phyloP scores from a whole-genome alignment of 345 rosid genomes.

The Ceriops zippeliana region DNA sequence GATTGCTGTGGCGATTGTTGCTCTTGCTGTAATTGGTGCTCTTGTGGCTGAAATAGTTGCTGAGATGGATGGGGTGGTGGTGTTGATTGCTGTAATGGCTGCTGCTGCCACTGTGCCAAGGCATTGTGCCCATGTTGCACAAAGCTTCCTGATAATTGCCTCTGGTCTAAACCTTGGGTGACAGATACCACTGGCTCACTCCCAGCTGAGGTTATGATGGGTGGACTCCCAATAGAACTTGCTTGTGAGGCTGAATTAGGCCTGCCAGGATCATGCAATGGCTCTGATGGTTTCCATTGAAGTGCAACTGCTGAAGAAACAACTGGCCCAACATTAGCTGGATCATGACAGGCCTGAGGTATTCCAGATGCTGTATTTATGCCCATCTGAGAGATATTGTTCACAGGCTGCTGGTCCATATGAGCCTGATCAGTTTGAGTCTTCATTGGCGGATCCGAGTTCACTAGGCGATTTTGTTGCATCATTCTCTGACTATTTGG shows the following conservation, averaged over 20 bases:
- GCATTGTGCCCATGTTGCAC: conserved; percentile 41
- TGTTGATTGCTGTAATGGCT: conserved; percentile 41
- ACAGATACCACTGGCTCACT: conserved; percentile 47
- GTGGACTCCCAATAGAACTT: conserved; percentile 41
- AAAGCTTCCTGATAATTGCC: conserved; percentile 58
- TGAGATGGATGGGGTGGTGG: conserved; percentile 41
- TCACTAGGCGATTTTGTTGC: conserved; percentile 53
- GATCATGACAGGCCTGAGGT: conserved; percentile 46
- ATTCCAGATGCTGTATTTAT: conserved; percentile 31
- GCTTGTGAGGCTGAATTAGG: conserved; percentile 41
- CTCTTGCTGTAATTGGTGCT: conserved; percentile 35
- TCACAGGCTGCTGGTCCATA: conserved; percentile 44
- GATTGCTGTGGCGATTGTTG: conserved; percentile 42
- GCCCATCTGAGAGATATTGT: conserved; percentile 37
- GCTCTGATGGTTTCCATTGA: conserved; percentile 61
- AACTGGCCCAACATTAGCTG: conserved; percentile 31
- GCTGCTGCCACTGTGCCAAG: conserved; percentile 49
- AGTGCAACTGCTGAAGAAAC: conserved; percentile 38
- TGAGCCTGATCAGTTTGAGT: conserved; percentile 52
- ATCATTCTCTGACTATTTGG: conserved; percentile 52
- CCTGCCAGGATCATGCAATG: conserved; percentile 38
- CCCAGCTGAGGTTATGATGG: conserved; percentile 43
- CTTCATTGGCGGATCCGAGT: conserved; percentile 45
- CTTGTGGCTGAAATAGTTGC: conserved; percentile 48
- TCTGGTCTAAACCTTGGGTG: conserved; percentile 53